Base-by-base conservation (phyloP, 352 stramenopile genomes). In the Phytopythium helicoides region DNA sequence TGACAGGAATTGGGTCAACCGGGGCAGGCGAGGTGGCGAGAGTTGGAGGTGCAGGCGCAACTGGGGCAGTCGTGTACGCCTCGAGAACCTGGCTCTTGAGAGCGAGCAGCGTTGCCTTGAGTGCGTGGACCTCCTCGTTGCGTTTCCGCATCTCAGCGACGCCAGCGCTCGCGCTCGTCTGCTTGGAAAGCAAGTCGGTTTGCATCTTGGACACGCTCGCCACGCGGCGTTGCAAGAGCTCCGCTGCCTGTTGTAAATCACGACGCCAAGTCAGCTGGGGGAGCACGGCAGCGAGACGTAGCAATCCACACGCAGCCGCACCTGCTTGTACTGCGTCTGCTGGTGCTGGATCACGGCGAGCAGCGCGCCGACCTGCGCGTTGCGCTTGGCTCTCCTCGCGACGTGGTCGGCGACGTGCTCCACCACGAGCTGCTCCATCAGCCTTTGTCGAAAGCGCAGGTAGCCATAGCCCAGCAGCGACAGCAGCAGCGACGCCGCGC, bases 261-360 rank as follows among this genome's bases (percentile, higher is more conserved):
- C n/a, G n/a, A n/a, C n/a, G n/a, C n/a, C n/a, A 49, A 0, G 23
- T 6, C 7, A 9, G 3, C 2, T 18, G 10, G 15, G 14, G 19
- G 15, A 41, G 55, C 10, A 23, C 2, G 36, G 4, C 22, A 15
- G 3, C 8, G 18, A 21, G 15, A 22, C 2, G 15, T 36, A 22
- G 2, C 46, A 46, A 16, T 25, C 21, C 26, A 7, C n/a, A 1
- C 15, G 0, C 5, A 9, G 1, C 9, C 15, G 25, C 26, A 65
- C 58, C 46, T 79, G 56, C 14, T 76, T 57, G 36, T 76, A 81
- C 50, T 78, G 71, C 31, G 46, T 52, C 53, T 81, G 71, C 21
- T 78, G 71, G 18, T 76, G 53, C 16, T 62, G 67, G 14, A 81
- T 62, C 19, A 81, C 57, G 0, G 22, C 38, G 28, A 81, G 42